Evolutionary conservation across 495 filamentous ascomycete species (phyloP).

Genomic region (Aspergillus homomorphus): DNA sequence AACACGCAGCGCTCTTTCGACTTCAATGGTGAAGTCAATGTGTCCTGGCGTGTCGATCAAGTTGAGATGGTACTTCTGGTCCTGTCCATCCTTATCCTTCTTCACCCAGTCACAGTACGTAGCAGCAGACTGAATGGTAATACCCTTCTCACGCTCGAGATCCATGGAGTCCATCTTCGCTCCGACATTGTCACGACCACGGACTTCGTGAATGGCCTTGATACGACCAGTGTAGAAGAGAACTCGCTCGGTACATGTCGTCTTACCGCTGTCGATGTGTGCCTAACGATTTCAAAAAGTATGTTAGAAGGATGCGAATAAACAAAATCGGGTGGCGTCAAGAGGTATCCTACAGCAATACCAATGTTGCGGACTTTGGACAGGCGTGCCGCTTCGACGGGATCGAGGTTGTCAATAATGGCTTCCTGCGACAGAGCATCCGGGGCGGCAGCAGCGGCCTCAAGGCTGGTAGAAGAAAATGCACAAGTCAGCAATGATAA

Average conservation of each 20-base stretch:
- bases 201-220: slow-evolving; percentile 95
- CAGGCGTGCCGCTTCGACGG: slow-evolving; percentile 72
- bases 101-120: slow-evolving; percentile 99
- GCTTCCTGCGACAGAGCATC: slow-evolving; percentile 58
- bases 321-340: not conserved
- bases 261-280: slow-evolving; percentile 99
- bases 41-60: slow-evolving; percentile 98
- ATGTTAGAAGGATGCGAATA: slow-evolving; percentile 15
- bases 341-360: slow-evolving; percentile 70
- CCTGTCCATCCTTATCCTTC: slow-evolving; percentile 64
- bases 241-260: slow-evolving; percentile 93
- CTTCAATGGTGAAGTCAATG: slow-evolving; percentile 99
- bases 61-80: slow-evolving; percentile 95
- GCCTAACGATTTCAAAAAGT: slow-evolving; percentile 51
- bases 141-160: slow-evolving; percentile 94
- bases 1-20: slow-evolving; percentile 92
- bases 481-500: slow-evolving; percentile 16
- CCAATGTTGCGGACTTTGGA: slow-evolving; percentile 90
- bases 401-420: slow-evolving; percentile 71
- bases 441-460: slow-evolving; percentile 61
- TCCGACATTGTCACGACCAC: slow-evolving; percentile 90
- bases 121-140: slow-evolving; percentile 97
- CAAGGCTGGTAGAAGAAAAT: slow-evolving; percentile 35
- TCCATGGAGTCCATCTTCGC: slow-evolving; percentile 99
- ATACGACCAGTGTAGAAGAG: slow-evolving; percentile 98